phyloP scores from a whole-genome alignment of 2,329 filamentous ascomycete species.

The Fusarium sp. region DNA sequence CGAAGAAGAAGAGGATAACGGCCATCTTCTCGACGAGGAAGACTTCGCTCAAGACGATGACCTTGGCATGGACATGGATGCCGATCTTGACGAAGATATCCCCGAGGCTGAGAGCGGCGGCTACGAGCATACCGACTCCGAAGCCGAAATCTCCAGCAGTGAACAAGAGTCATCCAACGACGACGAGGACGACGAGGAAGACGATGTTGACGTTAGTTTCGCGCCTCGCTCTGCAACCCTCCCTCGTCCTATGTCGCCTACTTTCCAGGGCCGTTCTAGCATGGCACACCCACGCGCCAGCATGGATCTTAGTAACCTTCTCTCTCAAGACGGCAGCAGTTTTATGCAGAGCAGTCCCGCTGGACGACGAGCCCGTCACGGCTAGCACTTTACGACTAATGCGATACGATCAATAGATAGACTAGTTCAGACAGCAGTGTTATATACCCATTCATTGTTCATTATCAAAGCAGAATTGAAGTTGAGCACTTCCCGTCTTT shows the following conservation, averaged over 20 bases:
- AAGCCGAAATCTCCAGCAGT: constrained; percentile 68
- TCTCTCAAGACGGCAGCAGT: constrained; percentile 68
- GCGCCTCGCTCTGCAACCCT: constrained; percentile 50
- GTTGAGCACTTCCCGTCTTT: constrained; percentile 22
- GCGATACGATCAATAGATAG: constrained; percentile 21
- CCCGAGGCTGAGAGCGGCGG: constrained; percentile 71
- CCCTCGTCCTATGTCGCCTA: constrained; percentile 52
- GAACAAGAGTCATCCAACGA: constrained; percentile 53
- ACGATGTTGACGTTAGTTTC: constrained; percentile 51
- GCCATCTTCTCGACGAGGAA: constrained; percentile 72
- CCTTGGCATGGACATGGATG: constrained; percentile 64
- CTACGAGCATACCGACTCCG: constrained; percentile 83
- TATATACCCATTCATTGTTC: constrained; percentile 39
- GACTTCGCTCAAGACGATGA: constrained; percentile 59
- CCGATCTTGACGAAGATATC: constrained; percentile 77
- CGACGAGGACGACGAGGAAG: constrained; percentile 47
- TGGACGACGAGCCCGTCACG: constrained; percentile 50
- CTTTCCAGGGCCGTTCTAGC: constrained; percentile 46
- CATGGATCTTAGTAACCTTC: constrained; percentile 66
- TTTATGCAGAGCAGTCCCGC: constrained; percentile 66
- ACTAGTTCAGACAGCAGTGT: constrained; percentile 26
- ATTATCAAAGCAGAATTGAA: constrained; percentile 31
- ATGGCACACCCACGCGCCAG: constrained; percentile 54
- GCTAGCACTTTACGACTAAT: constrained; percentile 28
- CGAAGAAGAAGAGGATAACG: constrained; percentile 65